These are phyloP conservation scores for Theobroma grandiflorum DNA, from an alignment of 441 rosid species.

Conservation along the genomic window DNA sequence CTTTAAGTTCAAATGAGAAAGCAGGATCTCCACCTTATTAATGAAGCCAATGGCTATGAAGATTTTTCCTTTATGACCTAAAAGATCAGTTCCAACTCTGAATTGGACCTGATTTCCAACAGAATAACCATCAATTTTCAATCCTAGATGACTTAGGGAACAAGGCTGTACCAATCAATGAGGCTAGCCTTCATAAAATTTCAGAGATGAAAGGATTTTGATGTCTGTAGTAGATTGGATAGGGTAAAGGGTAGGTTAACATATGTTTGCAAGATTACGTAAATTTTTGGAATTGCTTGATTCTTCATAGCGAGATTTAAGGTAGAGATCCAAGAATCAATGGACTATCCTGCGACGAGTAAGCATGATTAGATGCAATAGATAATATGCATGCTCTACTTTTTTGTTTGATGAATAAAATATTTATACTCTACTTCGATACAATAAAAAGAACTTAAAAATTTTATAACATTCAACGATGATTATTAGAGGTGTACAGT, in stretches of 20 bases:
- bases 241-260: background rate
- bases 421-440: background rate
- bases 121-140: background rate
- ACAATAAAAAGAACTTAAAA: background rate
- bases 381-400: background rate
- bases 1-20: background rate
- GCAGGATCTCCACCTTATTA: background rate
- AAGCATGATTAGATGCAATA: background rate
- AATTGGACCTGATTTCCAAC: background rate
- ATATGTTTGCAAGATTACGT: background rate
- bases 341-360: background rate
- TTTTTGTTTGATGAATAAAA: too few species aligned
- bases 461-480: background rate
- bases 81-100: background rate
- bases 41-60: background rate
- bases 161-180: background rate
- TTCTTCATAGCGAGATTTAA: constrained; percentile 4
- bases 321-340: background rate
- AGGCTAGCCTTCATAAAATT: background rate
- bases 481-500: background rate
- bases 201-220: background rate
- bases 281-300: background rate
- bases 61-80: background rate
- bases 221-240: background rate
- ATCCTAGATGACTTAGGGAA: background rate